Percentiles rank a stretch among this genome's conserved stretches.
Conservation (phyloP, 108 stramenopile species). For the Fragilaria crotonensis region DNA sequence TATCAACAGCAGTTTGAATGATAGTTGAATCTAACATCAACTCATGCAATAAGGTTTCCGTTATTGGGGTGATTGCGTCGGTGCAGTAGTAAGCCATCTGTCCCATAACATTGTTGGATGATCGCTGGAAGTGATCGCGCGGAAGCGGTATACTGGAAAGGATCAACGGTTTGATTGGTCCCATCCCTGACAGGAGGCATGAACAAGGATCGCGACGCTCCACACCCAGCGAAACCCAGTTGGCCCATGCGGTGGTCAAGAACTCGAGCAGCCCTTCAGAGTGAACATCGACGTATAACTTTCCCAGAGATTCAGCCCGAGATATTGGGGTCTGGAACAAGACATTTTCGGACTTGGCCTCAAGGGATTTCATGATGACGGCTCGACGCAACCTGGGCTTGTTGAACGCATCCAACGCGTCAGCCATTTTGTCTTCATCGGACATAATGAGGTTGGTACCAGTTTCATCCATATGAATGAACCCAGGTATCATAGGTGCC, state of each 20-base stretch:
- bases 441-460: not conserved
- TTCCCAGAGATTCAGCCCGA: not conserved
- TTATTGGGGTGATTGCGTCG: constrained; percentile 58
- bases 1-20: constrained; percentile 34
- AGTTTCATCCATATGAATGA: not conserved
- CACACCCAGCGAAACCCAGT: constrained; percentile 29
- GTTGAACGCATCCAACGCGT: constrained; percentile 54
- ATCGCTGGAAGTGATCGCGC: constrained; percentile 35
- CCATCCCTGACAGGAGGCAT: not conserved
- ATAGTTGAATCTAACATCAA: constrained; percentile 43
- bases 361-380: constrained; percentile 33
- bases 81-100: constrained; percentile 75
- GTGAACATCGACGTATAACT: constrained; percentile 21
- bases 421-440: constrained; percentile 1
- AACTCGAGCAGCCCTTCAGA: constrained; percentile 24
- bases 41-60: constrained; percentile 41
- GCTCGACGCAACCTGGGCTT: constrained; percentile 58
- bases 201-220: constrained; percentile 26
- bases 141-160: constrained; percentile 29
- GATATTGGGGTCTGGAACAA: not conserved
- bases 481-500: not conserved
- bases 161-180: constrained; percentile 11
- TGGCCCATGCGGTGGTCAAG: constrained; percentile 29
- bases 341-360: not conserved
- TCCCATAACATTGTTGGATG: constrained; percentile 60